Evolutionary conservation across 2,329 filamentous ascomycete species (phyloP).

Genomic region (Lachnellula cervina): DNA sequence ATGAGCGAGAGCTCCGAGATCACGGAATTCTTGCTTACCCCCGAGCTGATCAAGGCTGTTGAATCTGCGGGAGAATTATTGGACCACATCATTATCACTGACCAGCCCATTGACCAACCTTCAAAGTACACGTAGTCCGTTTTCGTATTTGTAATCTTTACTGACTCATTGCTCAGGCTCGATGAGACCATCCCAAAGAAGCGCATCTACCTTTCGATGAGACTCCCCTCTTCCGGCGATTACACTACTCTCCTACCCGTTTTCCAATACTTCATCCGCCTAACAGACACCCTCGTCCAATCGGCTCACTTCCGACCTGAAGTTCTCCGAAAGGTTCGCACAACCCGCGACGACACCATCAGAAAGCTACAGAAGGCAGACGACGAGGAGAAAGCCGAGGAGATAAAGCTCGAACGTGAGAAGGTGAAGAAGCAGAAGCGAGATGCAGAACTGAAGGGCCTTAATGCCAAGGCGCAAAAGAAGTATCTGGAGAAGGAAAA

Average conservation of each 20-base stretch:
- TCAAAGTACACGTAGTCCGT: conserved; percentile 56
- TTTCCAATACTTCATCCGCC: conserved; percentile 74
- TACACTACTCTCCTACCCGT: conserved; percentile 66
- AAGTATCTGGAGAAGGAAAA: conserved; percentile 78
- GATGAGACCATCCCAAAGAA: conserved; percentile 83
- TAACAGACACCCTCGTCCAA: conserved; percentile 76
- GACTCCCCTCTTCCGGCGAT: conserved; percentile 60
- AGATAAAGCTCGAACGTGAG: conserved; percentile 66
- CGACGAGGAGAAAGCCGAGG: conserved; percentile 77
- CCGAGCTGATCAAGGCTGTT: conserved; percentile 79
- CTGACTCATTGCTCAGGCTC: conserved; percentile 48
- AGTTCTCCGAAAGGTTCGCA: conserved; percentile 77
- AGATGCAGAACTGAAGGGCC: conserved; percentile 70
- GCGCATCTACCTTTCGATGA: conserved; percentile 72
- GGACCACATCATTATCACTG: conserved; percentile 83
- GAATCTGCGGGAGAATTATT: conserved; percentile 73
- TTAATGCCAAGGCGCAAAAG: conserved; percentile 80
- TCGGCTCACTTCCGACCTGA: conserved; percentile 83
- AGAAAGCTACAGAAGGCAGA: conserved; percentile 72
- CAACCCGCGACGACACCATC: conserved; percentile 74
- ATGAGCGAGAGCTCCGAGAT: conserved; percentile 98
- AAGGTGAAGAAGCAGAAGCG: conserved; percentile 83
- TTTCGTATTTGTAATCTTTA: not conserved
- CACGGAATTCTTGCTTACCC: conserved; percentile 78
- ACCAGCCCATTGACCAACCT: conserved; percentile 86